Conservation (phyloP, 1,139 yeast species). For the Saccharomyces hybrid region DNA sequence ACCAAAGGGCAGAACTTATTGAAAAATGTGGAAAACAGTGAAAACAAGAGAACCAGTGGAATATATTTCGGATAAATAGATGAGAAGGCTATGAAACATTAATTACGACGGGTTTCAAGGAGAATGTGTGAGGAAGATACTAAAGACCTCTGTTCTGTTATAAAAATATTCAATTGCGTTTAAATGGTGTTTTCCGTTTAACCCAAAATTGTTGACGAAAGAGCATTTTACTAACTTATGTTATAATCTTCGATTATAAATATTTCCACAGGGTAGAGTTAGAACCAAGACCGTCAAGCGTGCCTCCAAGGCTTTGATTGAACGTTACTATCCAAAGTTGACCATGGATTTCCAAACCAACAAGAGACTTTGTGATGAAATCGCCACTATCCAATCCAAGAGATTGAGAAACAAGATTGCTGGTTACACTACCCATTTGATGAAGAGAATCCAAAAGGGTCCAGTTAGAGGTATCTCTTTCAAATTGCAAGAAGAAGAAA, state of each 20-base stretch:
- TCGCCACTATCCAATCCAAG: constrained; percentile 98
- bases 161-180: background rate
- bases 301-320: constrained; percentile 99
- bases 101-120: background rate
- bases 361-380: constrained; percentile 98
- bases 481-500: constrained; percentile 99
- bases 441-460: constrained; percentile 99
- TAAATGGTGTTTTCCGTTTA: background rate
- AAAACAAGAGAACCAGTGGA: background rate
- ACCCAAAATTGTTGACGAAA: background rate
- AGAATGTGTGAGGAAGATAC: background rate
- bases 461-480: constrained; percentile 99
- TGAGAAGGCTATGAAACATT: background rate
- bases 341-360: constrained; percentile 99
- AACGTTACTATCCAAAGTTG: constrained; percentile 99
- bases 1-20: background rate
- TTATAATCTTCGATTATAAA: constrained; percentile 4
- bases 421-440: constrained; percentile 99
- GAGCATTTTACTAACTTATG: constrained; percentile 14
- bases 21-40: background rate
- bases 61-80: background rate
- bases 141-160: background rate
- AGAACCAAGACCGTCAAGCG: constrained; percentile 99
- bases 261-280: constrained; percentile 73
- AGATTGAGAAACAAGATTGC: constrained; percentile 99